Conservation (phyloP, 208 protist genomes). For the Trypanosoma avium region DNA sequence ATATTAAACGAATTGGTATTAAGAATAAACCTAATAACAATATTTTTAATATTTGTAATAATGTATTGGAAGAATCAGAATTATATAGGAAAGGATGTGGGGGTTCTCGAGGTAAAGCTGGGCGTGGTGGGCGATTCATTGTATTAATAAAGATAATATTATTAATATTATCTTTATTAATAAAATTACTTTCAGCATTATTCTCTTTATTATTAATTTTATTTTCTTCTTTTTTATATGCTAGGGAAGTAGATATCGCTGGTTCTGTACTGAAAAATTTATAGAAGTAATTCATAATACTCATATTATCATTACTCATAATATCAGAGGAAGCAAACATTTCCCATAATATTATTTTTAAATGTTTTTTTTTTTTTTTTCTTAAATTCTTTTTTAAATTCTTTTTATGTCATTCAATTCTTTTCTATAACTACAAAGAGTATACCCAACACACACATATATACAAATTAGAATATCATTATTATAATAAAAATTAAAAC, state of each 20-base stretch:
- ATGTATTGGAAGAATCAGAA: not conserved
- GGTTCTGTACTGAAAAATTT: no score
- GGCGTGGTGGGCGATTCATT: not conserved
- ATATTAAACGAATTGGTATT: conserved; percentile 8
- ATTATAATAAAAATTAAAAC: no score
- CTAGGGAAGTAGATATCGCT: no score
- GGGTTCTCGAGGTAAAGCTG: conserved; percentile 7
- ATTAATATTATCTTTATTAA: not conserved
- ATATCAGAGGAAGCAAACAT: no score
- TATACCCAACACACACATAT: no score
- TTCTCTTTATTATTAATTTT: no score
- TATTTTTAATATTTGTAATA: conserved; percentile 4
- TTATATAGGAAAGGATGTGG: conserved; percentile 8
- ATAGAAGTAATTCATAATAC: no score
- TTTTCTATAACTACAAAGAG: not conserved
- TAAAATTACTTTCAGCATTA: not conserved
- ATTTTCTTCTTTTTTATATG: no score
- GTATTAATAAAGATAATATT: not conserved
- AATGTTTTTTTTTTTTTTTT: not conserved
- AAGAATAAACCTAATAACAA: not conserved
- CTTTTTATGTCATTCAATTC: not conserved
- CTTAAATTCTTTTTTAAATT: not conserved
- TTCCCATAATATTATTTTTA: not conserved
- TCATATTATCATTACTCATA: no score
- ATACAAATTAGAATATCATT: no score